Conservation (phyloP, 1,284 basidiomycete genomes). For the Anthracocystis walkeri region DNA sequence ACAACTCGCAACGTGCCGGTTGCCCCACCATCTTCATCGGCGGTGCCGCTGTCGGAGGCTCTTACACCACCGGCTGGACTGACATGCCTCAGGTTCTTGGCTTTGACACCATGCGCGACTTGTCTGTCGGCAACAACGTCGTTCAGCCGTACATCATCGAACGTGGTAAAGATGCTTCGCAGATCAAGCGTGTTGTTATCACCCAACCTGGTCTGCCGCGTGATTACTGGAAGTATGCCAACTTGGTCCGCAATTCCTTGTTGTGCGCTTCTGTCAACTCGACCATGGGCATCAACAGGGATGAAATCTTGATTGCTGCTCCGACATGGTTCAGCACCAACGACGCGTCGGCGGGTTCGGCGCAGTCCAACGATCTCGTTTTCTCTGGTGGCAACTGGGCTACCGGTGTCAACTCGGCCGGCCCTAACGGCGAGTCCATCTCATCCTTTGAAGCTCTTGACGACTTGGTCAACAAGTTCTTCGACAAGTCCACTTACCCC, state of each 20-base stretch:
- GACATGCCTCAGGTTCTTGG: slow-evolving; percentile 61
- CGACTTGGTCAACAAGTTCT: slow-evolving; percentile 52
- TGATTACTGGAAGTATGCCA: slow-evolving; percentile 64
- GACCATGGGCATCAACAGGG: slow-evolving; percentile 47
- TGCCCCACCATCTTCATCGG: slow-evolving; percentile 64
- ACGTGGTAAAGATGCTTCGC: slow-evolving; percentile 32
- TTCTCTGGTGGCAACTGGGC: slow-evolving; percentile 49
- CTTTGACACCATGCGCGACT: slow-evolving; percentile 60
- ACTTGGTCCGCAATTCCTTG: slow-evolving; percentile 58
- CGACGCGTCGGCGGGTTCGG: slow-evolving; percentile 50
- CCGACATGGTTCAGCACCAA: slow-evolving; percentile 53
- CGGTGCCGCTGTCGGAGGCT: slow-evolving; percentile 54
- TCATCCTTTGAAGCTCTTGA: slow-evolving; percentile 60
- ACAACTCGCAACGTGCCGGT: slow-evolving; percentile 55
- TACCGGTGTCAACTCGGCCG: slow-evolving; percentile 43
- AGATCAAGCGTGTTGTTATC: slow-evolving; percentile 60
- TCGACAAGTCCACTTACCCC: slow-evolving; percentile 60
- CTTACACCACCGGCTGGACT: slow-evolving; percentile 54
- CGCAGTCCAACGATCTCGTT: slow-evolving; percentile 50
- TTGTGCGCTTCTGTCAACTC: slow-evolving; percentile 53
- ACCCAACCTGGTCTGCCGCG: slow-evolving; percentile 57
- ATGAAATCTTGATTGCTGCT: slow-evolving; percentile 58
- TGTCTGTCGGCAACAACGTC: slow-evolving; percentile 38
- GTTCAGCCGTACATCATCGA: slow-evolving; percentile 58
- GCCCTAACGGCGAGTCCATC: slow-evolving; percentile 40